A percentile compares a stretch with the other conserved stretches of the same genome.
These are phyloP conservation scores for Thalassiosira hispida DNA, from an alignment of 352 stramenopile species.

Conservation along the genomic window DNA sequence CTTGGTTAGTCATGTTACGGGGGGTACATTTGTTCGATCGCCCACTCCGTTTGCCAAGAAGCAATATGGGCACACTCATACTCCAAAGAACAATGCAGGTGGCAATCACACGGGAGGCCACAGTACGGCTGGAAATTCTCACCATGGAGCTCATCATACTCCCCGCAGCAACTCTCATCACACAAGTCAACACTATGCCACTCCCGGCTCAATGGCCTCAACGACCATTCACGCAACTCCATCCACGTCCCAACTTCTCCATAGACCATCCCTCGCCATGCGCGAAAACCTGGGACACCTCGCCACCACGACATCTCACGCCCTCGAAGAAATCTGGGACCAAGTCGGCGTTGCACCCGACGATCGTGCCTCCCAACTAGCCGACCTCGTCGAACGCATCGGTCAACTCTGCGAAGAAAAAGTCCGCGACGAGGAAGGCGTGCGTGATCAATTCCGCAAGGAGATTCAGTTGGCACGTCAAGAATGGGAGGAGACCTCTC, in stretches of 20 bases:
- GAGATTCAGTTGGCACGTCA: slow-evolving; percentile 64
- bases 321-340: slow-evolving; percentile 78
- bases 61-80: neutral
- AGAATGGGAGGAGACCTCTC: slow-evolving; percentile 58
- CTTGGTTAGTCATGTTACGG: slow-evolving; percentile 36
- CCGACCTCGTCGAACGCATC: slow-evolving; percentile 69
- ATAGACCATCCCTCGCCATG: slow-evolving; percentile 36
- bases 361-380: slow-evolving; percentile 73
- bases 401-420: slow-evolving; percentile 71
- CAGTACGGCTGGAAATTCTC: neutral
- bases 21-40: slow-evolving; percentile 28
- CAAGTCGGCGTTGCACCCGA: slow-evolving; percentile 75
- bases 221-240: neutral
- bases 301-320: slow-evolving; percentile 55
- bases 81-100: neutral
- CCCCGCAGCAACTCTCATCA: neutral
- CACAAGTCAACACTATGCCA: neutral
- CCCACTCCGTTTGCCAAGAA: slow-evolving; percentile 33
- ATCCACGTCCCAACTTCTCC: slow-evolving; percentile 11
- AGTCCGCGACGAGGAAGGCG: slow-evolving; percentile 68
- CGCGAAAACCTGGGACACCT: slow-evolving; percentile 38
- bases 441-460: slow-evolving; percentile 76
- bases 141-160: neutral
- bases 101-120: neutral
- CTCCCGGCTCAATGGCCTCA: neutral